phyloP scores from a whole-genome alignment of 139 green algal species.

The Coccomyxa sp. region DNA sequence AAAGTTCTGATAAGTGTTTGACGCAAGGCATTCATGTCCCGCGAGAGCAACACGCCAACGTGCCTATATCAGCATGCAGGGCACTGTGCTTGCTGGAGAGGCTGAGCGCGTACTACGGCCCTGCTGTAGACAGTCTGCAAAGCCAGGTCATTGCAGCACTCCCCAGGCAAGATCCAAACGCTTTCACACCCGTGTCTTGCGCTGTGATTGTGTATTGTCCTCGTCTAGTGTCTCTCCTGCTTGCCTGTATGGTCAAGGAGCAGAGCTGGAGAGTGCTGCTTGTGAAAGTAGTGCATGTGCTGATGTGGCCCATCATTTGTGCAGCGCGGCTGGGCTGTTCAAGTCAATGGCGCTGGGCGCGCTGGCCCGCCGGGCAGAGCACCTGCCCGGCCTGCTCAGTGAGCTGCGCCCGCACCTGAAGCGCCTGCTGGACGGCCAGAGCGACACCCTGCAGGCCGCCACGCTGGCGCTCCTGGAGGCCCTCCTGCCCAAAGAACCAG shows the following conservation, averaged over 20 bases:
- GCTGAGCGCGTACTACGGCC: background rate
- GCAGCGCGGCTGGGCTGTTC: background rate
- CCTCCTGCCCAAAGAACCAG: slow-evolving; percentile 7
- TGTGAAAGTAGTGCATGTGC: background rate
- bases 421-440: background rate
- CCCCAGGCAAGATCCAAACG: background rate
- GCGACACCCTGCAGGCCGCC: slow-evolving; percentile 6
- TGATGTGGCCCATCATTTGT: background rate
- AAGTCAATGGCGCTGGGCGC: slow-evolving; percentile 1
- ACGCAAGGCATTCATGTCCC: too few species aligned
- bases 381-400: background rate
- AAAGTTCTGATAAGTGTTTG: too few species aligned
- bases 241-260: background rate
- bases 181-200: background rate
- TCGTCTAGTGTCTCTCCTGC: too few species aligned
- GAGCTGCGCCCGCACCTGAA: slow-evolving; percentile 7
- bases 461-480: slow-evolving; percentile 2
- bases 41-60: too few species aligned
- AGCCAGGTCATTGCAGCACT: background rate
- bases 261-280: background rate
- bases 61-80: too few species aligned
- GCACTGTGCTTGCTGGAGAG: slow-evolving; percentile 12
- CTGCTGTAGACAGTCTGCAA: slow-evolving; percentile 2
- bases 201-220: too few species aligned
- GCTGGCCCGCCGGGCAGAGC: slow-evolving; percentile 1